Conservation (phyloP, 2,329 filamentous ascomycete genomes). For the Penicillium vulpinum region DNA sequence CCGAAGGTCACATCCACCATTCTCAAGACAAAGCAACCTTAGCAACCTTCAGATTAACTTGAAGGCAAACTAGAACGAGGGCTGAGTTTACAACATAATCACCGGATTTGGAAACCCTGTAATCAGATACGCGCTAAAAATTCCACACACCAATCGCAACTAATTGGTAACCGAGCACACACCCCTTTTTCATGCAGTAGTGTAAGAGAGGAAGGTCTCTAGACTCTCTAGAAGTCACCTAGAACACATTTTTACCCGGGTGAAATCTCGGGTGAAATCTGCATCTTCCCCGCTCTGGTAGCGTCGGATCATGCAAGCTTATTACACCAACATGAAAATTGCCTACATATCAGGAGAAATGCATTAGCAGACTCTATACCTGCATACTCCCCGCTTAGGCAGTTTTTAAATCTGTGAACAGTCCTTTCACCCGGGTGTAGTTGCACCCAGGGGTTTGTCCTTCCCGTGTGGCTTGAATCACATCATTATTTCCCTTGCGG, state of each 20-base stretch:
- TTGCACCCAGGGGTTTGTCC: no score
- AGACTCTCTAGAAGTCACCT: not conserved
- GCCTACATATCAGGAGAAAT: no score
- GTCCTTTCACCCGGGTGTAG: not conserved
- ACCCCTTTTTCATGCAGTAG: not conserved
- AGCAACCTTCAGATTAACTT: not conserved
- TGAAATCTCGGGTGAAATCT: not conserved
- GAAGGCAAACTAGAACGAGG: not conserved
- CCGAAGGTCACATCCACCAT: not conserved
- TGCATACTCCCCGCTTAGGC: no score
- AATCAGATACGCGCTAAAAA: not conserved
- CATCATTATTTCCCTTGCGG: slow-evolving; percentile 1
- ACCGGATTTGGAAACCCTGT: not conserved
- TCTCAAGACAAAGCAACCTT: not conserved
- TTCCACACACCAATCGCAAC: not conserved
- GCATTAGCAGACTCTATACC: no score
- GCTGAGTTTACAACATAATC: not conserved
- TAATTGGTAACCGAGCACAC: not conserved
- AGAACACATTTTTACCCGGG: not conserved
- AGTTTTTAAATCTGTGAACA: no score
- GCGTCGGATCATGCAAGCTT: not conserved
- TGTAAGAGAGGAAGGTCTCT: not conserved
- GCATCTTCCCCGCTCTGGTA: not conserved
- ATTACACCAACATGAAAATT: not conserved
- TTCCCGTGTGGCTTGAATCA: slow-evolving; percentile 1